These are phyloP conservation scores for Trichophyton mentagrophytes DNA, from an alignment of 2,329 filamentous ascomycete species.

Conservation along the genomic window DNA sequence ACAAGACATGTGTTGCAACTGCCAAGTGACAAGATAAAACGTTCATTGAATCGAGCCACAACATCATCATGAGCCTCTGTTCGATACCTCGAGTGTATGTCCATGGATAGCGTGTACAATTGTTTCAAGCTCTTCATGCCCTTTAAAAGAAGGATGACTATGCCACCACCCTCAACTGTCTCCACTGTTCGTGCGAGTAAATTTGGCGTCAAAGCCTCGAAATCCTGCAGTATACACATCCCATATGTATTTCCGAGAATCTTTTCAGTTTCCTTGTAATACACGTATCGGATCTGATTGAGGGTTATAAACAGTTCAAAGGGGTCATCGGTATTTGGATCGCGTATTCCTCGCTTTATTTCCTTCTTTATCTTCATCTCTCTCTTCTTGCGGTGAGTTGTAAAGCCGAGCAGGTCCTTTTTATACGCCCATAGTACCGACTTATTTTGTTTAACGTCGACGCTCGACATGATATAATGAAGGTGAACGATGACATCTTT, in stretches of 20 bases:
- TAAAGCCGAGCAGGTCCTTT: slow-evolving; percentile 90
- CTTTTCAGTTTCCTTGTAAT: slow-evolving; percentile 99
- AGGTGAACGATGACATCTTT: slow-evolving; percentile 96
- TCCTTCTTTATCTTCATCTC: slow-evolving; percentile 98
- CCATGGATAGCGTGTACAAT: slow-evolving; percentile 93
- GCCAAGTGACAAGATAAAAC: slow-evolving; percentile 90
- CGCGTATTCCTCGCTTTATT: slow-evolving; percentile 84
- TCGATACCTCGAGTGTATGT: slow-evolving; percentile 88
- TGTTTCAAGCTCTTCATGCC: slow-evolving; percentile 96
- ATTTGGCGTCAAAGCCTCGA: slow-evolving; percentile 96
- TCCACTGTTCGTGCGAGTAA: slow-evolving; percentile 87
- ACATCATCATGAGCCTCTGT: slow-evolving; percentile 95
- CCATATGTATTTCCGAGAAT: slow-evolving; percentile 96
- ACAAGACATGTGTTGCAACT: slow-evolving; percentile 89
- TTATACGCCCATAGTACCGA: slow-evolving; percentile 98
- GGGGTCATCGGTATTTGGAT: slow-evolving; percentile 82
- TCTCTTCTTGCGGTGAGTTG: slow-evolving; percentile 92
- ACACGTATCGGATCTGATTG: slow-evolving; percentile 95
- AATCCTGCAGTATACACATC: slow-evolving; percentile 97
- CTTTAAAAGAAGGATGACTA: slow-evolving; percentile 83
- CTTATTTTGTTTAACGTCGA: slow-evolving; percentile 89
- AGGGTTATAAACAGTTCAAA: slow-evolving; percentile 96
- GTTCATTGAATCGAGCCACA: slow-evolving; percentile 90
- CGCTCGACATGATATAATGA: slow-evolving; percentile 82
- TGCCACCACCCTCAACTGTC: slow-evolving; percentile 88